Evolutionary conservation across 192 early-diverging fungal genomes (phyloP), one percentile per base, ranked within the genome.

Genomic region (Podila epicladia): DNA sequence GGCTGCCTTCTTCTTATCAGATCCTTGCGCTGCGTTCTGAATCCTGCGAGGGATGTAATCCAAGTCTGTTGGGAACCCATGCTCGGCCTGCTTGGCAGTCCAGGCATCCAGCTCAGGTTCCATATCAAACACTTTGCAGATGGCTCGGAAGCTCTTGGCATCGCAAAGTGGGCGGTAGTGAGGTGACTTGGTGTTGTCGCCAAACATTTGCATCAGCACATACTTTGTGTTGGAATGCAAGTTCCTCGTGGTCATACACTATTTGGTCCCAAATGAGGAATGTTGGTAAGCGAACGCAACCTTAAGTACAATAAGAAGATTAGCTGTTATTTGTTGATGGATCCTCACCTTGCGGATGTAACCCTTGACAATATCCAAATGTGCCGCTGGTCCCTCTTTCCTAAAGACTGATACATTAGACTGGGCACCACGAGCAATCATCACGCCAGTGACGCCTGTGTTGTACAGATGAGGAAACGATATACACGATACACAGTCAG

Each of bases 371-470:
- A 91, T 84, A 13, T 95, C 85, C 15, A 84, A 64, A 12, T 84
- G 78, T 0, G 91, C 80, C 32, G 91, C 62, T 17, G 58, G 67
- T n/a, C 92, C 90, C 62, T 91, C 88, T 32, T 87, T 76, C 12
- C 91, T 74, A 82, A 99, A 99, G 5, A 96, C 86, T 48, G 98
- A 97, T 17, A 95, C 91, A 82, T 98, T 98, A 1, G 77, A 86
- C 63, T 92, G 85, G 9, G 97, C 95, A 8, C 91, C 96, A 20
- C 98, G 90, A 13, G 98, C 97, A 69, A 95, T 85, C 98, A 99
- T 99, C 51, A 95, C 93, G 60, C 90, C 89, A 62, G 73, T 84
- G 12, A 73, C 74, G 48, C 75, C 73, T 85, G 68, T 12, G 33
- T 22, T 73, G 6, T 68, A 26, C 3, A 61, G 64, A 61, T 22